Base-by-base conservation (phyloP, 2,329 filamentous ascomycete species). In the Cadophora luteo-olivacea region DNA sequence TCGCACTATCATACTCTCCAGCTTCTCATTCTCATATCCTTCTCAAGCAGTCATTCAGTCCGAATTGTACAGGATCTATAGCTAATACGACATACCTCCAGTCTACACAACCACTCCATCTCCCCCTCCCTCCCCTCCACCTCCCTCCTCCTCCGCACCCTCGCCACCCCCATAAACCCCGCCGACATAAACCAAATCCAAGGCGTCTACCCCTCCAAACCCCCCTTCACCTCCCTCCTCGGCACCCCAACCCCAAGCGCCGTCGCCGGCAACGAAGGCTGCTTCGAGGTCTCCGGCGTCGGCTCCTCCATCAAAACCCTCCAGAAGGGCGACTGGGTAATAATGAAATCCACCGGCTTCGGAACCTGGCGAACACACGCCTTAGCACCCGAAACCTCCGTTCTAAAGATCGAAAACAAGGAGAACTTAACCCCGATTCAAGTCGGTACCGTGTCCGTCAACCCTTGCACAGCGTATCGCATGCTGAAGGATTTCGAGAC, bases 161-260 rank as follows among this genome's bases (percentile, higher is more conserved):
- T 99, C 75, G 92, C 94, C 38, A 89, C 94, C 0, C 93, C 96
- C 67, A 93, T 99, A 80, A 99, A 99, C 83, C 96, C 96, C 29
- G 94, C 96, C 77, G 96, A 99, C 82, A 92, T 99, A 80, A 99
- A 99, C 84, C 95, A 95, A 76, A 92, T 99, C 77, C 96, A 99
- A 84, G 96, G 96, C 73, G 94, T 95, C 4, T 99, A 99, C 82
- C 95, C 95, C 70, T 89, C 89, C 57, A 93, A 93, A 78, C 94
- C 94, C 0, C 83, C 86, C 55, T 94, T 97, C 81, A 90, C 88
- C 22, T 90, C 89, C 6, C 81, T 88, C 0, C 88, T 99, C 65
- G 92, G 94, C 67, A 97, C 94, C 0, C 73, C 88, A 0, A 84
- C 89, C 29, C 93, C 94, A 2, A 88, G 91, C 8, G 92, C 93